Conservation (phyloP, 495 filamentous ascomycete species). For the Cercophora newfieldiana region DNA sequence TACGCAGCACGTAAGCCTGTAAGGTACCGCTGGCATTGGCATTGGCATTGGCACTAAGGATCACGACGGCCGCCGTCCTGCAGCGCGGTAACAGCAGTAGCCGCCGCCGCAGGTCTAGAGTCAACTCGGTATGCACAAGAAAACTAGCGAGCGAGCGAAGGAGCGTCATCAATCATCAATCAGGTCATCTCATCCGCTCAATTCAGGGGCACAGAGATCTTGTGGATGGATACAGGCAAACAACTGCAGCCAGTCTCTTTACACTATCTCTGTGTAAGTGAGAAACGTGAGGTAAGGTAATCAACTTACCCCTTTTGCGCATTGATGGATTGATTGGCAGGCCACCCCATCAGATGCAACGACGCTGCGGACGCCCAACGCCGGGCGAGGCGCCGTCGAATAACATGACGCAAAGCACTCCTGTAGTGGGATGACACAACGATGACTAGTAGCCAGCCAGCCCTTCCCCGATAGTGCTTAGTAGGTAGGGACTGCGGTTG, state of each 20-base stretch:
- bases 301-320: slow-evolving; percentile 4
- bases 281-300: neutral
- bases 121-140: neutral
- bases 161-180: neutral
- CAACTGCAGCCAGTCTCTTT: neutral
- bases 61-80: neutral
- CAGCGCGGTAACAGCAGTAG: neutral
- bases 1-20: no score
- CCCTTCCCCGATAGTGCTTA: neutral
- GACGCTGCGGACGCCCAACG: neutral
- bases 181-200: neutral
- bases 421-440: slow-evolving; percentile 14
- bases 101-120: neutral
- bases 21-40: neutral
- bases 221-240: no score
- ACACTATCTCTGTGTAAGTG: slow-evolving; percentile 4
- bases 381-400: neutral
- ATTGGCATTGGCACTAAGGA: neutral
- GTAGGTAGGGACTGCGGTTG: neutral
- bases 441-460: slow-evolving; percentile 6
- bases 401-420: slow-evolving; percentile 11
- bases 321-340: slow-evolving; percentile 29
- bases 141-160: neutral
- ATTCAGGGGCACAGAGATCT: neutral
- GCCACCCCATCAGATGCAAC: slow-evolving; percentile 12